Evolutionary conservation across 2,329 filamentous ascomycete genomes (phyloP).

Genomic region (Phyllosticta citriasiana): DNA sequence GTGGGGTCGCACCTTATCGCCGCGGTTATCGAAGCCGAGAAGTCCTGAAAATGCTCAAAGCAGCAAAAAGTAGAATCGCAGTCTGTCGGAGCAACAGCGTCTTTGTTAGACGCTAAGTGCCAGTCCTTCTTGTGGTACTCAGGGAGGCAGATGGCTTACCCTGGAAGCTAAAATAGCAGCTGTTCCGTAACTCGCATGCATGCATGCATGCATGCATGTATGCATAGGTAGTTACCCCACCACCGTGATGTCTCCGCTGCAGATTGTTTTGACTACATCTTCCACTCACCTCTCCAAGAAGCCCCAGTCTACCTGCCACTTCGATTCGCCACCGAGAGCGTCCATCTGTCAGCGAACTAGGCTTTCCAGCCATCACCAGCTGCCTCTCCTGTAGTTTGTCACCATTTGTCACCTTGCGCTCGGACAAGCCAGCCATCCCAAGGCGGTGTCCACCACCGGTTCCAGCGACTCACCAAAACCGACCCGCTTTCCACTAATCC

Average conservation of each 20-base stretch:
- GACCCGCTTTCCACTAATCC: neutral
- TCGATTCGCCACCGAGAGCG: neutral
- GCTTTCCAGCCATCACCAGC: neutral
- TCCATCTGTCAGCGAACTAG: neutral
- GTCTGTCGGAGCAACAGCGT: neutral
- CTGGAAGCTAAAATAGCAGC: neutral
- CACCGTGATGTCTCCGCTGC: neutral
- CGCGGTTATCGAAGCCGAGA: neutral
- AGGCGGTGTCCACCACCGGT: neutral
- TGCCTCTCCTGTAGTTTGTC: neutral
- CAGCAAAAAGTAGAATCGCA: neutral
- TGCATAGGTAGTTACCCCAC: neutral
- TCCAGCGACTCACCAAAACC: neutral
- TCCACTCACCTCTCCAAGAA: neutral
- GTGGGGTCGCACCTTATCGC: neutral
- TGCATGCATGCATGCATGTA: neutral
- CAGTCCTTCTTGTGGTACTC: neutral
- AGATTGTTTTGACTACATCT: neutral
- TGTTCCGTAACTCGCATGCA: neutral
- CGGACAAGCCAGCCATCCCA: neutral
- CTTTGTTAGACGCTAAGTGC: neutral
- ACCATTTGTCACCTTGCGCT: neutral
- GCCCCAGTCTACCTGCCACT: neutral
- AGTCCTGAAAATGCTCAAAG: neutral
- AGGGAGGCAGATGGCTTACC: neutral